Conservation (phyloP, 805 yeast genomes). For the Hanseniaspora occidentalis region DNA sequence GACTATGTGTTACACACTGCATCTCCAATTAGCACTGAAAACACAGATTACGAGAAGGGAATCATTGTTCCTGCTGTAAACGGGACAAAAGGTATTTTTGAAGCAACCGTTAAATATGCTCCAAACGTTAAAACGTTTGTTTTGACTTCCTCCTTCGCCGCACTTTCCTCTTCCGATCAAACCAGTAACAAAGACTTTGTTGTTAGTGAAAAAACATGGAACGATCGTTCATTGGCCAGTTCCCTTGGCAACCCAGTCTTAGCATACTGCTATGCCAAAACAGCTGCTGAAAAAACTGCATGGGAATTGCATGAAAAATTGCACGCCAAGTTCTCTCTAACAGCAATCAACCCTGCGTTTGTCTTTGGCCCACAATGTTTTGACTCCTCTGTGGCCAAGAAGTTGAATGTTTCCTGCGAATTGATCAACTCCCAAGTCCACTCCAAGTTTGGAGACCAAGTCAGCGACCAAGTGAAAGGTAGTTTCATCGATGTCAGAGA, state of each 20-base stretch:
- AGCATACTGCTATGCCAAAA: constrained; percentile 36
- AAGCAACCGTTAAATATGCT: constrained; percentile 30
- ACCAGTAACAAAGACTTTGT: constrained; percentile 8
- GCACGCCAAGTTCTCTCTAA: constrained; percentile 27
- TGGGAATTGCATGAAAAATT: constrained; percentile 36
- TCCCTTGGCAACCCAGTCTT: constrained; percentile 12
- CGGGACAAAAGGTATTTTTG: constrained; percentile 40
- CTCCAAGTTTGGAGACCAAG: constrained; percentile 16
- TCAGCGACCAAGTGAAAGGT: constrained; percentile 19
- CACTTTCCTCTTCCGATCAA: constrained; percentile 19
- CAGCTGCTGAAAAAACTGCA: constrained; percentile 42
- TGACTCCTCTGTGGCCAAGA: constrained; percentile 23
- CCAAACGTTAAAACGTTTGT: constrained; percentile 37
- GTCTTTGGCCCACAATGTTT: constrained; percentile 43
- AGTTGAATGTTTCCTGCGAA: constrained; percentile 27
- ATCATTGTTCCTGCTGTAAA: constrained; percentile 42
- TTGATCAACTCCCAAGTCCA: constrained; percentile 21
- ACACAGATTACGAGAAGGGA: constrained; percentile 31
- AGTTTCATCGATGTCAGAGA: constrained; percentile 45
- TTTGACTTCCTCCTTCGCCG: constrained; percentile 38
- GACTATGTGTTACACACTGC: constrained; percentile 38
- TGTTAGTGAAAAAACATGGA: constrained; percentile 22
- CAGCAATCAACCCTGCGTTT: constrained; percentile 31
- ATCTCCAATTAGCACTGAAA: constrained; percentile 31
- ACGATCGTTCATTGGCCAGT: constrained; percentile 15